Conservation (phyloP, 2,329 filamentous ascomycete genomes). For the Setomelanomma holmii region DNA sequence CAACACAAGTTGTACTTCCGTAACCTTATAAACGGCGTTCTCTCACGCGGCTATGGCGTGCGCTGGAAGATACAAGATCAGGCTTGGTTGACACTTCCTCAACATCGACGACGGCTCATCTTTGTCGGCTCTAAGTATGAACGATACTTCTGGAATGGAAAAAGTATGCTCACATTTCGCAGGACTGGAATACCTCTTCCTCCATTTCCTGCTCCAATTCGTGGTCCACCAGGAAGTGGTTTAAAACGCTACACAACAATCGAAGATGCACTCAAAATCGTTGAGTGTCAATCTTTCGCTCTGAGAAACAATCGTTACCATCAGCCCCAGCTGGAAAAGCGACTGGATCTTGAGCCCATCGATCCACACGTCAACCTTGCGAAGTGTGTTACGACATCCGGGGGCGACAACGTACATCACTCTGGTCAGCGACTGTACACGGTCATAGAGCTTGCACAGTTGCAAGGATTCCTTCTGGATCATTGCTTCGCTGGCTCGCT, state of each 20-base stretch:
- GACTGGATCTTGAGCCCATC: not conserved
- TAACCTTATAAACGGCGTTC: not conserved
- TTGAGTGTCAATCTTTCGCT: slow-evolving; percentile 5
- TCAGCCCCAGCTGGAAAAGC: slow-evolving; percentile 11
- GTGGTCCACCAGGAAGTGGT: slow-evolving; percentile 29
- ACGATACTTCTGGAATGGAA: not conserved
- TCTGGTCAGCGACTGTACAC: slow-evolving; percentile 24
- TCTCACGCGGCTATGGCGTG: not conserved
- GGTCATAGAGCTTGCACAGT: slow-evolving; percentile 17
- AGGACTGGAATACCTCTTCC: slow-evolving; percentile 34
- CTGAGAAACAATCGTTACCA: slow-evolving; percentile 23
- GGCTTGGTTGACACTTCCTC: slow-evolving; percentile 26
- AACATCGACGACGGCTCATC: slow-evolving; percentile 34
- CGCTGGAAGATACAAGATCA: not conserved
- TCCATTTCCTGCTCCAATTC: slow-evolving; percentile 34
- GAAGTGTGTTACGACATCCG: slow-evolving; percentile 25
- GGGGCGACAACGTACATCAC: slow-evolving; percentile 26
- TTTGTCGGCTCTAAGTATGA: slow-evolving; percentile 35
- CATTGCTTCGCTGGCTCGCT: slow-evolving; percentile 18
- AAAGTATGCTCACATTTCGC: slow-evolving; percentile 11
- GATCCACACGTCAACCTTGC: slow-evolving; percentile 11
- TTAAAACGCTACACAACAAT: slow-evolving; percentile 29
- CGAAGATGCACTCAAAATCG: slow-evolving; percentile 22
- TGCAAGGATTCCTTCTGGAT: slow-evolving; percentile 23
- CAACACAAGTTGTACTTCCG: slow-evolving; percentile 22